phyloP scores from a whole-genome alignment of 352 stramenopile species.

The Globisporangium radiosum region DNA sequence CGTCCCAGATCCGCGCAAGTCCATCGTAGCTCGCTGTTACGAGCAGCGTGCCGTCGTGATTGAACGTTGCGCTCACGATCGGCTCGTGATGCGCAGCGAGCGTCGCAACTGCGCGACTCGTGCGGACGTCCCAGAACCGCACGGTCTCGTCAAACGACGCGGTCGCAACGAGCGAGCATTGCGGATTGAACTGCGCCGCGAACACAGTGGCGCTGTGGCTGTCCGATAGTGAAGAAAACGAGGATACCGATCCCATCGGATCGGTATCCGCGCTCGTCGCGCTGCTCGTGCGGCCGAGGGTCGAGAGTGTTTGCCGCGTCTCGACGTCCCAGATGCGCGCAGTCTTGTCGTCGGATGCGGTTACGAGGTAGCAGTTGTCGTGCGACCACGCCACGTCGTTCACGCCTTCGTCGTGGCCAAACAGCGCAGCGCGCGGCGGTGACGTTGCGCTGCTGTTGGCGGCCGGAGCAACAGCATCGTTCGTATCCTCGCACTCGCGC shows the following conservation, averaged over 20 bases:
- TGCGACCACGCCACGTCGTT: constrained; percentile 91
- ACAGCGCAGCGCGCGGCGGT: constrained; percentile 34
- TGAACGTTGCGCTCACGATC: constrained; percentile 93
- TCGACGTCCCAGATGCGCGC: constrained; percentile 93
- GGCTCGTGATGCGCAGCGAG: constrained; percentile 93
- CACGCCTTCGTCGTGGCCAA: constrained; percentile 91
- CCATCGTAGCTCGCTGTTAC: constrained; percentile 76
- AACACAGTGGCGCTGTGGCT: constrained; percentile 95
- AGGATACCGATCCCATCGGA: too few species aligned
- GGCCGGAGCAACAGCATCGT: not conserved
- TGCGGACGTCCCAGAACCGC: constrained; percentile 94
- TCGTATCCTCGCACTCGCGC: constrained; percentile 7
- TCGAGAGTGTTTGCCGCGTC: constrained; percentile 60
- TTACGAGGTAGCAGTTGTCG: constrained; percentile 84
- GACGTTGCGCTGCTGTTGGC: constrained; percentile 8
- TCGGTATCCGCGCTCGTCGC: constrained; percentile 5
- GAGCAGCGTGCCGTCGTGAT: constrained; percentile 92
- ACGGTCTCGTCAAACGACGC: constrained; percentile 94
- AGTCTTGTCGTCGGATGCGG: constrained; percentile 94
- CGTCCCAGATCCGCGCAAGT: constrained; percentile 93
- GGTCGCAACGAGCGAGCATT: constrained; percentile 87
- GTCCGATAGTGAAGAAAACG: constrained; percentile 9
- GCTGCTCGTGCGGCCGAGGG: constrained; percentile 53
- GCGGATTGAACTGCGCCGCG: constrained; percentile 91
- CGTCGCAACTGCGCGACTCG: constrained; percentile 80